Base-by-base conservation (phyloP, 2,329 filamentous ascomycete species). In the Scytalidium sp. region DNA sequence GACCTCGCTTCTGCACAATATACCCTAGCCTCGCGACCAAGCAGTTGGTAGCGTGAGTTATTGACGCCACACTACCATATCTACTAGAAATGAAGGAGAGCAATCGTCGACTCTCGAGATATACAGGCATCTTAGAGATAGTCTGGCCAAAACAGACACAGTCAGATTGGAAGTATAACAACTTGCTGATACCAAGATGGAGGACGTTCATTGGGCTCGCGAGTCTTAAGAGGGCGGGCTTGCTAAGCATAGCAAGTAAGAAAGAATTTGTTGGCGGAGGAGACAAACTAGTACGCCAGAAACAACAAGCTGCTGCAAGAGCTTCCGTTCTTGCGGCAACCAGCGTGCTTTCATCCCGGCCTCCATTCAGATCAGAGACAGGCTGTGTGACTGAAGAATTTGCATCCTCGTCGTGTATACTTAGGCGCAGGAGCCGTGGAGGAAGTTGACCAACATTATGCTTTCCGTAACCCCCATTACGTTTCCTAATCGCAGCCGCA, bases 371-470 rank as follows among this genome's bases (percentile, higher is more conserved):
- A 8, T 29, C 8, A 7, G 25, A 29, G 7, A 7, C 13, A 29
- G 25, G 13, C 7, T 7, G 8, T 13, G 25, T 13, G 13, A 7
- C 7, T 29, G 25, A 29, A n/a, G n/a, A n/a, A n/a, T n/a, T n/a
- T n/a, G n/a, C n/a, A 29, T 13, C 25, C 25, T 29, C 8, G 13
- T 29, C 25, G 25, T 8, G 8, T 8, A 8, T 13, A 13, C 25
- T 29, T 8, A 13, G 13, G 7, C 13, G 8, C 13, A 8, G 25
- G 25, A 29, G 7, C 25, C 8, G 13, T 13, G 25, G 25, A 6
- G 60, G 60, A 41, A 53, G 52, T 52, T 68, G 65, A 23, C 60
- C 53, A 15, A 62, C 43, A 47, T 67, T 68, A 43, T 62, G 55
- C 41, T 65, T 64, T 3, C 65, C 63, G 54, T 64, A 63, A 21